Percentiles rank a stretch among this genome's conserved stretches.
These are phyloP conservation scores for Penicillium crystallinum DNA, from an alignment of 495 filamentous ascomycete species.

Conservation along the genomic window DNA sequence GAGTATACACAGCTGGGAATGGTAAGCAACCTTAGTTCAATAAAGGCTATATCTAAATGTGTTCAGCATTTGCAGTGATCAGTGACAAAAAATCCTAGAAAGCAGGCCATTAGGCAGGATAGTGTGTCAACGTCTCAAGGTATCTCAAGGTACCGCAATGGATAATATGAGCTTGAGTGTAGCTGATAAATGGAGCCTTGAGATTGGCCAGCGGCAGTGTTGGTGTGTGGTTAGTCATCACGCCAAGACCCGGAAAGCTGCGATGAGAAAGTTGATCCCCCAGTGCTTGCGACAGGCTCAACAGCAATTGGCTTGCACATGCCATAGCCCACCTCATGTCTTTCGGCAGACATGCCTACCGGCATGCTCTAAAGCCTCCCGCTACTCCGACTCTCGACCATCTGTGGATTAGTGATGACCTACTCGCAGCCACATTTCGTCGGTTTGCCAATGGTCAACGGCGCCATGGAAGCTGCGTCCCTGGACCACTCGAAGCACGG, in stretches of 20 bases:
- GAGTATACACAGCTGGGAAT: too few species aligned
- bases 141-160: too few species aligned
- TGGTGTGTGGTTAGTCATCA: conserved; percentile 6
- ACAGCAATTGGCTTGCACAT: conserved; percentile 26
- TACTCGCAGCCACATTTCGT: conserved; percentile 45
- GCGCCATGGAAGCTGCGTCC: conserved; percentile 50
- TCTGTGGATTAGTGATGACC: conserved; percentile 53
- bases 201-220: neutral
- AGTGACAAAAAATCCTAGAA: too few species aligned
- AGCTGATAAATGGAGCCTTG: neutral
- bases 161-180: neutral
- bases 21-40: too few species aligned
- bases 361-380: conserved; percentile 35
- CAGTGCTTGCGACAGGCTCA: neutral
- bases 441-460: conserved; percentile 41
- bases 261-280: conserved; percentile 5
- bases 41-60: too few species aligned
- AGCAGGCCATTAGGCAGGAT: too few species aligned
- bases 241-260: conserved; percentile 7
- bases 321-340: conserved; percentile 30
- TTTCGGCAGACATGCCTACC: conserved; percentile 41
- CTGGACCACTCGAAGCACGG: conserved; percentile 57
- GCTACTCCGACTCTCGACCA: conserved; percentile 27
- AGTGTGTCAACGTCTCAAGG: too few species aligned
- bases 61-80: too few species aligned